Percentiles rank a stretch among this genome's conserved stretches.
Evolutionary conservation across 2,329 filamentous ascomycete species (phyloP).

Genomic region (Graphium sp.): DNA sequence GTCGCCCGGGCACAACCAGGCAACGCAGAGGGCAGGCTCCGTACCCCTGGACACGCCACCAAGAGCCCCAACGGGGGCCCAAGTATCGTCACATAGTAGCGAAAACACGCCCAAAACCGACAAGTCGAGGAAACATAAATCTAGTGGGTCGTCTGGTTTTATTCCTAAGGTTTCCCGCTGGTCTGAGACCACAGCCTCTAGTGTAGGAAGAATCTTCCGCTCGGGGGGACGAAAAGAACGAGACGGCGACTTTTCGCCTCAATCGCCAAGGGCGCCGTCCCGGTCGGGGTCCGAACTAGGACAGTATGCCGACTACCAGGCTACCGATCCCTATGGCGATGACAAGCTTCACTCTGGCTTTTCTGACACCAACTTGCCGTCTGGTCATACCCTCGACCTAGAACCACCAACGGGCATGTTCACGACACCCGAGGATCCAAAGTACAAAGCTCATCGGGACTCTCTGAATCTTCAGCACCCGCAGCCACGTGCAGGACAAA

Average conservation of each 20-base stretch:
- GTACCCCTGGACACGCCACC: constrained; percentile 42
- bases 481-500: constrained; percentile 58
- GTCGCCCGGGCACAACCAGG: constrained; percentile 37
- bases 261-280: constrained; percentile 31
- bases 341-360: constrained; percentile 44
- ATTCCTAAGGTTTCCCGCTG: constrained; percentile 91
- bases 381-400: constrained; percentile 15
- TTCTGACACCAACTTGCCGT: constrained; percentile 29
- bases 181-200: constrained; percentile 92
- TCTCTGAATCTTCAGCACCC: constrained; percentile 67
- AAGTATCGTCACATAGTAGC: constrained; percentile 35
- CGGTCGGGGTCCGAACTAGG: constrained; percentile 63
- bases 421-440: constrained; percentile 48
- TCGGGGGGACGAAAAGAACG: constrained; percentile 31
- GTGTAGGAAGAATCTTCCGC: constrained; percentile 62
- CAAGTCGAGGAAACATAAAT: constrained; percentile 78
- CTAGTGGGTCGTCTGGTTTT: constrained; percentile 58
- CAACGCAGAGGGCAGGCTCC: constrained; percentile 29
- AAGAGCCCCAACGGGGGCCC: constrained; percentile 24
- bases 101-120: constrained; percentile 64
- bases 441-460: constrained; percentile 69
- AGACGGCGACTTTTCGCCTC: constrained; percentile 39
- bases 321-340: constrained; percentile 36
- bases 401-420: constrained; percentile 34
- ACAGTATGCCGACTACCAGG: constrained; percentile 40